A percentile compares a stretch with the other conserved stretches of the same genome.
phyloP scores from a whole-genome alignment of 495 filamentous ascomycete genomes.

The Annulohypoxylon stygium region DNA sequence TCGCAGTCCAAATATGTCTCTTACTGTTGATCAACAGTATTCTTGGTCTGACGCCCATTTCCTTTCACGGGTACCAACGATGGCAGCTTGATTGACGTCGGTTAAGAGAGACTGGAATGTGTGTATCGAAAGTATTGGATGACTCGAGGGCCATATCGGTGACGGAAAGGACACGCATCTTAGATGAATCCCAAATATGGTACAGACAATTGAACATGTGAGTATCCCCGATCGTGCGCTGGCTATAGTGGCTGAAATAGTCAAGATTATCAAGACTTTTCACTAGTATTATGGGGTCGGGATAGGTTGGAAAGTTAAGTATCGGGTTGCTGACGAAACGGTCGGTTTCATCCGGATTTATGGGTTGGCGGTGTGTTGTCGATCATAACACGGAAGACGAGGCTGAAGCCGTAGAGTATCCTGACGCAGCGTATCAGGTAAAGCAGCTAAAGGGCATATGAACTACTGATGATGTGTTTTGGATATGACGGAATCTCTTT shows the following conservation, averaged over 20 bases:
- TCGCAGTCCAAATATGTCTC: background rate
- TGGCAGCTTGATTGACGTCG: background rate
- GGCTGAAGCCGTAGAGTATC: background rate
- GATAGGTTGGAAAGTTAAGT: background rate
- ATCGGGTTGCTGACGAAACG: background rate
- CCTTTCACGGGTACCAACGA: background rate
- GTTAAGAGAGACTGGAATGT: background rate
- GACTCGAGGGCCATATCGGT: background rate
- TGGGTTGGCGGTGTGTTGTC: background rate
- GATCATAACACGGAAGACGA: background rate
- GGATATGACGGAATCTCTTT: background rate
- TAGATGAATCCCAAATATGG: background rate
- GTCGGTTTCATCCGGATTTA: background rate
- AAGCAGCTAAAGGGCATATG: background rate
- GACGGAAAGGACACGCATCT: background rate
- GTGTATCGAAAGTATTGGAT: background rate
- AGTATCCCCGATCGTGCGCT: too few relatives aligned
- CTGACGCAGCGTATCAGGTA: background rate
- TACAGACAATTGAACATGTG: background rate
- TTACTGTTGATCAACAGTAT: background rate
- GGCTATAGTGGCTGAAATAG: background rate
- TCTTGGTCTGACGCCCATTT: background rate
- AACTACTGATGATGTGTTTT: background rate
- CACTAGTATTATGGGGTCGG: background rate
- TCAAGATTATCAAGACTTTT: background rate